A percentile compares a stretch with the other conserved stretches of the same genome.
Conservation (phyloP, 169 alveolate species). For the Plasmodium gonderi region DNA sequence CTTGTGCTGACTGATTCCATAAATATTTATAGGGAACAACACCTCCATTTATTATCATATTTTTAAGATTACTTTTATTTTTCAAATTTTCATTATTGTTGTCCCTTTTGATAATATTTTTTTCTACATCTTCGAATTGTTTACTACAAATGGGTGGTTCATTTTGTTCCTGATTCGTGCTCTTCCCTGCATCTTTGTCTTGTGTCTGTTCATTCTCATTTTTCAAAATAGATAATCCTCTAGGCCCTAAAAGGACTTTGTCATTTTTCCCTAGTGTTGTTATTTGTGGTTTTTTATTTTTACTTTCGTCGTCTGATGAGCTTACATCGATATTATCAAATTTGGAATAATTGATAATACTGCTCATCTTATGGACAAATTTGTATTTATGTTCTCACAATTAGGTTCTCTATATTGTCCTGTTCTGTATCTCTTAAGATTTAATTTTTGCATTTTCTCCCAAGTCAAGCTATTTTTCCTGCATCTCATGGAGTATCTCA, state of each 20-base stretch:
- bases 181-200: background rate
- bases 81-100: background rate
- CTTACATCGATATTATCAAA: slow-evolving; percentile 68
- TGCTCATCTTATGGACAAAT: slow-evolving; percentile 27
- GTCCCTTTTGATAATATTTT: background rate
- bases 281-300: slow-evolving; percentile 39
- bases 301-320: slow-evolving; percentile 69
- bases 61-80: slow-evolving; percentile 7
- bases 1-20: slow-evolving; percentile 64
- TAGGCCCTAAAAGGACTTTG: slow-evolving; percentile 57
- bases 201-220: background rate
- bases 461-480: no score
- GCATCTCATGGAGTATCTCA: no score
- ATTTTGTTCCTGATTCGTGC: background rate
- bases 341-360: slow-evolving; percentile 47
- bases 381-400: background rate
- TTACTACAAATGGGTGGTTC: background rate
- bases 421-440: background rate
- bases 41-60: slow-evolving; percentile 62
- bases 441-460: background rate
- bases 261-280: slow-evolving; percentile 35
- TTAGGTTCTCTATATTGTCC: background rate
- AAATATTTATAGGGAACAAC: slow-evolving; percentile 62
- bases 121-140: background rate
- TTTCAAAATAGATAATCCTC: slow-evolving; percentile 60